Conservation (phyloP, 169 alveolate species). For the Cryptosporidium canis region DNA sequence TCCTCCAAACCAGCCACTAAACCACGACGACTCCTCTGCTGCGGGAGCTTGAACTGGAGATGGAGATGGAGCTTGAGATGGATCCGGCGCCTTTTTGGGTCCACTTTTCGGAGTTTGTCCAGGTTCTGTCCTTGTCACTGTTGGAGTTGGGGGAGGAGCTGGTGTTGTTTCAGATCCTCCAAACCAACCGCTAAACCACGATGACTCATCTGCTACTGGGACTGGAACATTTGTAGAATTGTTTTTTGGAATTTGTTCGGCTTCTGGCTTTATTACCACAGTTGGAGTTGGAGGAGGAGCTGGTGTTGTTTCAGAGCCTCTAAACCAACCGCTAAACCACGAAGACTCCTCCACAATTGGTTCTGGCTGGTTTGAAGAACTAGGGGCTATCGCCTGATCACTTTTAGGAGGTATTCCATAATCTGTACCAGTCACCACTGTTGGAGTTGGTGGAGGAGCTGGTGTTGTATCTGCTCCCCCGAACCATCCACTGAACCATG, state of each 20-base stretch:
- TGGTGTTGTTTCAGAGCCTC: constrained; percentile 29
- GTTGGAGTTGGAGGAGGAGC: constrained; percentile 44
- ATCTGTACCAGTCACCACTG: neutral
- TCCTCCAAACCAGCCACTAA: constrained; percentile 54
- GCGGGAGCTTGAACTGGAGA: too few species aligned
- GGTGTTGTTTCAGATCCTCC: constrained; percentile 40
- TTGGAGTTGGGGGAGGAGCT: constrained; percentile 55
- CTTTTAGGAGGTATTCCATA: neutral
- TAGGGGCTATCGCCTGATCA: too few species aligned
- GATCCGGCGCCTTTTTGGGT: too few species aligned
- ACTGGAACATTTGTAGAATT: neutral
- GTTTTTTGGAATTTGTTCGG: neutral
- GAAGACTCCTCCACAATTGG: constrained; percentile 31
- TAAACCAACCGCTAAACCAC: constrained; percentile 67
- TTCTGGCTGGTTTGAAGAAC: neutral
- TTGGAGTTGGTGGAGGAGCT: neutral
- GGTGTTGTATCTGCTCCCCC: neutral
- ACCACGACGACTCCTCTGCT: constrained; percentile 56
- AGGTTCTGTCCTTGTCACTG: too few species aligned
- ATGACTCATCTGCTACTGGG: neutral
- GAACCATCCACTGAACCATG: constrained; percentile 44
- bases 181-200: constrained; percentile 38
- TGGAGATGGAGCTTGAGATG: too few species aligned
- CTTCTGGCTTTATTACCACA: neutral
- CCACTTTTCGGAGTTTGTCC: too few species aligned